Base-by-base conservation (phyloP, 495 filamentous ascomycete species). In the Penicillium soppii region DNA sequence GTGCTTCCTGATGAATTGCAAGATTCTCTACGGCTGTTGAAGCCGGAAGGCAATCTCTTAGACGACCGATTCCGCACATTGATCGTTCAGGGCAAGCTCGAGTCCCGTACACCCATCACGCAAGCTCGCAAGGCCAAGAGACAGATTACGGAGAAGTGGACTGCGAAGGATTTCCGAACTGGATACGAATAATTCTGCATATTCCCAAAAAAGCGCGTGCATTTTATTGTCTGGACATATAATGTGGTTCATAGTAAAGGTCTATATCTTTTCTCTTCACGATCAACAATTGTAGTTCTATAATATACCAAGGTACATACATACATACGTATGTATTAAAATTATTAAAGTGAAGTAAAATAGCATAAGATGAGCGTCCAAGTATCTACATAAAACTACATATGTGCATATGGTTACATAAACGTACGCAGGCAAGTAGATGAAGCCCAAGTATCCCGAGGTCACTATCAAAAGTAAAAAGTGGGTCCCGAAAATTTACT, bases 1-100 rank as follows among this genome's bases (percentile, higher is more conserved):
- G 90, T 96, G 5, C 78, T 98, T 22, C 90, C 91, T 3, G 92
- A 97, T 58, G 94, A 98, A 68, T 77, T 98, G 35, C 87, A 92
- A 61, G 94, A 98, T 50, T 96, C 90, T 4, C 72, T 98, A 26
- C 79, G 94, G 41, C 71, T 86, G 12, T 76, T 98, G 44, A 97
- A 95, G 72, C 94, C 94, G 2, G 92, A 98, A 69, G 94, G 94
- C 15, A 95, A 96, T 59, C 72, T 97, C 30, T 75, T 97, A 58
- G 89, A 90, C 56, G 94, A 98, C 57, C 79, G 94, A 22, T 97
- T 95, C 75, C 80, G 95, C 44, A 96, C 82, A 67, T 77, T 97
- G 66, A 74, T 96, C 35, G 81, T 97, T 22, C 78, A 89, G 52
- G 95, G 94, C 41, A 95, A 94, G 71, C 69, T 97, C 43, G 94